A percentile compares a stretch with the other conserved stretches of the same genome.
phyloP scores from a whole-genome alignment of 2,329 filamentous ascomycete species.

The Fusarium multiceps region DNA sequence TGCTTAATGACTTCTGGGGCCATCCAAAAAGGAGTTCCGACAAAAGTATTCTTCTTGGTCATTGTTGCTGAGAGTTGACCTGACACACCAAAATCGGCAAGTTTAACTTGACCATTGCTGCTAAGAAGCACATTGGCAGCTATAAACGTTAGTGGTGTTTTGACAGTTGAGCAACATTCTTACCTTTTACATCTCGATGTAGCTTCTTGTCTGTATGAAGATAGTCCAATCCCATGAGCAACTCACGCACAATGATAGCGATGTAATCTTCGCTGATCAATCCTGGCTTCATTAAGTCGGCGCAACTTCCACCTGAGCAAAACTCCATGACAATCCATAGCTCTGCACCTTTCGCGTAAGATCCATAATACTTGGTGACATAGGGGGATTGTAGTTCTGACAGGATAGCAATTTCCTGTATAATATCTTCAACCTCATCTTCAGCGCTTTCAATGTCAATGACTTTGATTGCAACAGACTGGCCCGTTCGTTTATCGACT shows the following conservation, averaged over 20 bases:
- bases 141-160: slow-evolving; percentile 49
- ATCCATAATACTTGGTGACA: slow-evolving; percentile 97
- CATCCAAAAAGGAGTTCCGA: slow-evolving; percentile 99
- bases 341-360: slow-evolving; percentile 94
- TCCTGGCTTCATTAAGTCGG: slow-evolving; percentile 94
- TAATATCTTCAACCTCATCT: slow-evolving; percentile 99
- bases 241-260: slow-evolving; percentile 90
- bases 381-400: slow-evolving; percentile 96
- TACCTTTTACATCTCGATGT: slow-evolving; percentile 95
- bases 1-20: slow-evolving; percentile 99
- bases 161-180: slow-evolving; percentile 19
- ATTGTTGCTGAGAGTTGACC: slow-evolving; percentile 96
- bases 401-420: slow-evolving; percentile 97
- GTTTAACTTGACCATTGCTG: slow-evolving; percentile 92
- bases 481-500: slow-evolving; percentile 91
- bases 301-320: slow-evolving; percentile 95
- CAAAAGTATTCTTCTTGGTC: slow-evolving; percentile 99
- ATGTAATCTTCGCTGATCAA: slow-evolving; percentile 95
- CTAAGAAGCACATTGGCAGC: slow-evolving; percentile 93
- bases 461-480: slow-evolving; percentile 96
- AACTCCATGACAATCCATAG: slow-evolving; percentile 99
- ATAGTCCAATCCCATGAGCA: slow-evolving; percentile 91
- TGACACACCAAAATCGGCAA: slow-evolving; percentile 97
- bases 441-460: slow-evolving; percentile 99
- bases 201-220: slow-evolving; percentile 95